Conservation (phyloP, 345 rosid species). For the Atalantia buxifolia region DNA sequence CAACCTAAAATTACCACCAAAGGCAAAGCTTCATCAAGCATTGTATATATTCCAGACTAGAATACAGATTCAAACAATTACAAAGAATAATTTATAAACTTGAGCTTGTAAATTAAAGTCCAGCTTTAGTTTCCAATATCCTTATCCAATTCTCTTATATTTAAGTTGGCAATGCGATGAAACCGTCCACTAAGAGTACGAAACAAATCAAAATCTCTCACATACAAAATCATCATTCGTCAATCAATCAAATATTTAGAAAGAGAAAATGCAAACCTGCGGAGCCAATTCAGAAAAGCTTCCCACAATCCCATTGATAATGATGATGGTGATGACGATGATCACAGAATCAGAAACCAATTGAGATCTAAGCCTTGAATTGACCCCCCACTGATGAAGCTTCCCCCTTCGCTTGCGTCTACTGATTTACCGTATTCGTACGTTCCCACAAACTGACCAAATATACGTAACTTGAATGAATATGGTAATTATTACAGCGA, state of each 20-base stretch:
- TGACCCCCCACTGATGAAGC: not conserved
- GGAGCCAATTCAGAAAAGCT: conserved; percentile 80
- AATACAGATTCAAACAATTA: not conserved
- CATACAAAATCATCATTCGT: not conserved
- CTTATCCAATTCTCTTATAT: not conserved
- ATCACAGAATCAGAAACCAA: conserved; percentile 18
- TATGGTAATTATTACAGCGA: not conserved
- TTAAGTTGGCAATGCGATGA: not conserved
- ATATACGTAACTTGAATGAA: not conserved
- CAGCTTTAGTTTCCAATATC: not conserved
- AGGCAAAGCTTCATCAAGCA: not conserved
- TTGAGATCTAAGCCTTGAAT: conserved; percentile 17
- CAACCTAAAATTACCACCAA: not conserved
- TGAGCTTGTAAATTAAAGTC: not conserved
- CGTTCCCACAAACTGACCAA: not conserved
- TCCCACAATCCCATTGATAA: conserved; percentile 60
- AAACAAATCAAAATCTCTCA: not conserved
- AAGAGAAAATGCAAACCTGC: conserved; percentile 36
- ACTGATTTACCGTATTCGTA: conserved; percentile 6
- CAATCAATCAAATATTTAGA: not conserved
- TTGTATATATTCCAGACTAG: not conserved
- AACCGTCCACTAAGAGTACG: not conserved
- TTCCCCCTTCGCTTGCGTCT: conserved; percentile 3
- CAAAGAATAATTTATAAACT: not conserved
- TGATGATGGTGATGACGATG: conserved; percentile 10